Percentiles rank a stretch among this genome's conserved stretches.
phyloP scores from a whole-genome alignment of 768 basidiomycete genomes.

The Suillus paluster region DNA sequence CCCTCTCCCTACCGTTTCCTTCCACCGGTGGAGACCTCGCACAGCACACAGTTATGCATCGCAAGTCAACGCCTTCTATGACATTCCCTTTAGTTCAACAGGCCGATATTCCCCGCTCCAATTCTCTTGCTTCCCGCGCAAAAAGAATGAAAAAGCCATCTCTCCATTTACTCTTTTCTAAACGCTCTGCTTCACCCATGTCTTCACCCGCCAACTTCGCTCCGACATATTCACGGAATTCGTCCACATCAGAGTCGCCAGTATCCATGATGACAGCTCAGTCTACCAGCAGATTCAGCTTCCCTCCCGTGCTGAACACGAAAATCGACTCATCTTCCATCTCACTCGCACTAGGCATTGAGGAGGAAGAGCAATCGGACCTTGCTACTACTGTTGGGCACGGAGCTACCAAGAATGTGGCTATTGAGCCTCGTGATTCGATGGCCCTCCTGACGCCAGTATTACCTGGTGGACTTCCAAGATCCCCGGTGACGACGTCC shows the following conservation, averaged over 20 bases:
- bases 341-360: constrained; percentile 35
- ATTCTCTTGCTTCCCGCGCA: constrained; percentile 38
- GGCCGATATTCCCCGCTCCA: constrained; percentile 39
- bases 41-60: constrained; percentile 34
- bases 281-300: constrained; percentile 47
- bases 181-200: constrained; percentile 58
- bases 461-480: constrained; percentile 28
- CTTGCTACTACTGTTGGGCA: constrained; percentile 15
- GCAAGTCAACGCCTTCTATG: constrained; percentile 41
- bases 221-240: constrained; percentile 25
- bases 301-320: constrained; percentile 65
- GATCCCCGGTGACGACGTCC: constrained; percentile 23
- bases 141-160: constrained; percentile 67
- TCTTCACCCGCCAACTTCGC: constrained; percentile 33
- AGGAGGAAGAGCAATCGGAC: constrained; percentile 35
- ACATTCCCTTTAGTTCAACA: constrained; percentile 36
- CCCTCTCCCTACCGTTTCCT: constrained; percentile 47
- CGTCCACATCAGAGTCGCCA: constrained; percentile 37
- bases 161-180: constrained; percentile 68
- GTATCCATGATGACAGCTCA: constrained; percentile 62
- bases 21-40: constrained; percentile 34
- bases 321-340: constrained; percentile 62
- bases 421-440: constrained; percentile 23
- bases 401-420: constrained; percentile 15
- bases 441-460: constrained; percentile 12